phyloP scores from a whole-genome alignment of 108 stramenopile genomes.

The Fragilaria radians region DNA sequence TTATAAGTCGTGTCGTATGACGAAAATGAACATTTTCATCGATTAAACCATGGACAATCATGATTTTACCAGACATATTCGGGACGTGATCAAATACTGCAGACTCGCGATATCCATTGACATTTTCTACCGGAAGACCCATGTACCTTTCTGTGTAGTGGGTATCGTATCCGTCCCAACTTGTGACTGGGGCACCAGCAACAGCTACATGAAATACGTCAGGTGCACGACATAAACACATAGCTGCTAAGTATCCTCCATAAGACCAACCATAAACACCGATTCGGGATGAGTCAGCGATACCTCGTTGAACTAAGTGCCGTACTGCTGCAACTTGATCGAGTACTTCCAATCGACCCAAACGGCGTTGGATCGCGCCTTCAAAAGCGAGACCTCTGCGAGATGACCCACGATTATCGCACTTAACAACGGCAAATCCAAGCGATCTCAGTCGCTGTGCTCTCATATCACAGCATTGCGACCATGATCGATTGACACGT shows the following conservation, averaged over 20 bases:
- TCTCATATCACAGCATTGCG: slow-evolving; percentile 80
- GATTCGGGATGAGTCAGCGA: slow-evolving; percentile 75
- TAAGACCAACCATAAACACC: slow-evolving; percentile 96
- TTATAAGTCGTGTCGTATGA: slow-evolving; percentile 86
- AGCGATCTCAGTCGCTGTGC: slow-evolving; percentile 68
- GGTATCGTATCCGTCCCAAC: slow-evolving; percentile 95
- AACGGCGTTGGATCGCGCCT: slow-evolving; percentile 50
- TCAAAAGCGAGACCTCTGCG: slow-evolving; percentile 87
- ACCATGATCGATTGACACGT: slow-evolving; percentile 69
- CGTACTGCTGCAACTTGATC: slow-evolving; percentile 87
- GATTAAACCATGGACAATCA: slow-evolving; percentile 91
- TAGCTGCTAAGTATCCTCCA: slow-evolving; percentile 90
- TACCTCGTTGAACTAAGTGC: slow-evolving; percentile 45
- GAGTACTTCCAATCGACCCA: slow-evolving; percentile 85
- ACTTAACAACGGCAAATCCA: slow-evolving; percentile 91
- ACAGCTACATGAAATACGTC: slow-evolving; percentile 84
- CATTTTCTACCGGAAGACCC: slow-evolving; percentile 74
- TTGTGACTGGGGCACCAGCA: slow-evolving; percentile 91
- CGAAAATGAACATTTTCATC: slow-evolving; percentile 97
- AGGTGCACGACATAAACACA: slow-evolving; percentile 82
- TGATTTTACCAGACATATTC: slow-evolving; percentile 75
- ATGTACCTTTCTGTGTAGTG: slow-evolving; percentile 97
- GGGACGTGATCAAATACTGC: slow-evolving; percentile 69
- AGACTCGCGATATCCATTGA: slow-evolving; percentile 62
- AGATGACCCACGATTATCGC: slow-evolving; percentile 91